Base-by-base conservation (phyloP, 768 basidiomycete genomes). In the Psilocybe tampanensis region DNA sequence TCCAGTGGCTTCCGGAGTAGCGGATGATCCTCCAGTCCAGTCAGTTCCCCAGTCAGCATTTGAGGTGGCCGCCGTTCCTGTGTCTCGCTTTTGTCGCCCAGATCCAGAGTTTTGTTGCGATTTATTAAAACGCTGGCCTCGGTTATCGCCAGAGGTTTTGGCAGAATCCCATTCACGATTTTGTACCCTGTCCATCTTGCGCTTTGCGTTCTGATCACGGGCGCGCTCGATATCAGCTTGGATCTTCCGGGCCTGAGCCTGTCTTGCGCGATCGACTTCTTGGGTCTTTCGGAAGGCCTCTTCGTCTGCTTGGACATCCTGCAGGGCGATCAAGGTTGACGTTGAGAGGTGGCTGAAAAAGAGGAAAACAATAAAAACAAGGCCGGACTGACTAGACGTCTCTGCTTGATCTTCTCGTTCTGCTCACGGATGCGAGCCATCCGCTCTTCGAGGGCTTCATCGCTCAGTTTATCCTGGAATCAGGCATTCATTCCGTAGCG, bases 101-200 rank as follows among this genome's bases (percentile, higher is more conserved):
- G n/a, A n/a, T n/a, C n/a, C n/a, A n/a, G n/a, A n/a, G n/a, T n/a
- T n/a, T n/a, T n/a, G 45, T 43, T 55, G 36, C 18, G 49, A 22
- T 49, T 54, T 51, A 32, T 36, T 55, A 44, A 49, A n/a, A 43
- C 50, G 21, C 53, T 54, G 55, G 39, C 60, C 39, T 34, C 51
- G 47, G 45, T 45, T 36, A 44, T 59, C 52, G 47, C 18, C 43
- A 15, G 66, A 55, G 8, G 77, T 70, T 64, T 94, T 94, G 18
- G 84, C 89, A 24, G 89, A 86, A 68, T 94, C 92, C 92, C 92
- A 94, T 74, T 94, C 92, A 15, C 92, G 82, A 60, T 74, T 85
- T 64, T 84, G 84, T 21, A 85, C 80, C 74, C 88, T 91, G n/a
- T 89, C 89, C 81, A 92, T 77, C 75, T 94, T 94, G 33, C 88